Conservation (phyloP, 75 land plant genomes). For the Pinus tabuliformis region DNA sequence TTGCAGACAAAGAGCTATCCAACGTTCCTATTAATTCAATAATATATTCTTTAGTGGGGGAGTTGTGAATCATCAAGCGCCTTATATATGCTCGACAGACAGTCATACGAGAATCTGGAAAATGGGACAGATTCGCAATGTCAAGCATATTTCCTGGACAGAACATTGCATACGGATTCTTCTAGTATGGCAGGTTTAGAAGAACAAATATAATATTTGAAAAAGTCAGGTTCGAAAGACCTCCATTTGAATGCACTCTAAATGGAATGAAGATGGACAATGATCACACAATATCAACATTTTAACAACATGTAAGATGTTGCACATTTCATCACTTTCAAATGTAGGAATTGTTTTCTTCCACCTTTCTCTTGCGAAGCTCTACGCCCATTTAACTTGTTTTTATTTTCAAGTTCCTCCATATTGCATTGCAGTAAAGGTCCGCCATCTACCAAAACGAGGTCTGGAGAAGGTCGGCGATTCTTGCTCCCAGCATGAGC, state of each 20-base stretch:
- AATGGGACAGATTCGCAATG: neutral
- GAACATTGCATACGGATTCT: neutral
- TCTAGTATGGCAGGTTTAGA: neutral
- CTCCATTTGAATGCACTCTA: slow-evolving; percentile 66
- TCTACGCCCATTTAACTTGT: neutral
- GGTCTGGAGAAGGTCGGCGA: slow-evolving; percentile 43
- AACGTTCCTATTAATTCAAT: neutral
- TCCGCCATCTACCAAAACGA: slow-evolving; percentile 73
- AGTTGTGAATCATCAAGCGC: neutral
- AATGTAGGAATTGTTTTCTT: slow-evolving; percentile 11
- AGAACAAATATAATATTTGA: neutral
- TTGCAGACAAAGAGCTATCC: neutral
- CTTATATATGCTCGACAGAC: neutral
- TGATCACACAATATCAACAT: slow-evolving; percentile 75
- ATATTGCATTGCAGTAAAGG: slow-evolving; percentile 69
- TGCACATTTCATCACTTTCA: slow-evolving; percentile 63
- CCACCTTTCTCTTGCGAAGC: neutral
- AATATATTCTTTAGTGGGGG: neutral
- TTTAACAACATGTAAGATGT: slow-evolving; percentile 76
- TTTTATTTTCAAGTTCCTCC: slow-evolving; percentile 25
- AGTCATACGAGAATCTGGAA: neutral
- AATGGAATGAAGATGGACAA: slow-evolving; percentile 86
- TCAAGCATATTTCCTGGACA: neutral
- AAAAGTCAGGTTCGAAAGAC: slow-evolving; percentile 16
- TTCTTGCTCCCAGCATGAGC: slow-evolving; percentile 62